Evolutionary conservation across 2,329 filamentous ascomycete species (phyloP).

Genomic region (Fusarium newnesense): DNA sequence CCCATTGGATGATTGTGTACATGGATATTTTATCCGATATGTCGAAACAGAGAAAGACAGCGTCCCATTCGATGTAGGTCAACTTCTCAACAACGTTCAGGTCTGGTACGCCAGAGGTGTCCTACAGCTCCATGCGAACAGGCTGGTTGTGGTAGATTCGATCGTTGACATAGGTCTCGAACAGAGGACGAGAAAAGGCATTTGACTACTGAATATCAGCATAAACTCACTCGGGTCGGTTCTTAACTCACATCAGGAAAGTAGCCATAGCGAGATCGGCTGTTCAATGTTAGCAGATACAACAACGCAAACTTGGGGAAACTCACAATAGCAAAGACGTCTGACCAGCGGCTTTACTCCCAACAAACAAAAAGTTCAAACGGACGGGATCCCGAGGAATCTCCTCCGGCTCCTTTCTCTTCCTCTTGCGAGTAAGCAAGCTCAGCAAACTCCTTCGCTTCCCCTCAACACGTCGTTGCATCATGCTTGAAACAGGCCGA

Average conservation of each 20-base stretch:
- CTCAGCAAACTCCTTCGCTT: conserved; percentile 36
- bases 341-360: conserved; percentile 47
- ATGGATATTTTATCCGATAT: conserved; percentile 49
- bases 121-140: conserved; percentile 51
- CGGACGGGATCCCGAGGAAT: conserved; percentile 37
- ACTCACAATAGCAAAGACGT: conserved; percentile 53
- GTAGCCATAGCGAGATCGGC: conserved; percentile 51
- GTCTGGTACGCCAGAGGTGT: conserved; percentile 53
- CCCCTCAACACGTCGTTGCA: neutral
- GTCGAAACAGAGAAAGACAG: conserved; percentile 54
- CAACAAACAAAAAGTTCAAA: conserved; percentile 52
- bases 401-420: conserved; percentile 29
- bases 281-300: conserved; percentile 19
- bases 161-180: conserved; percentile 50
- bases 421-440: conserved; percentile 46
- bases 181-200: conserved; percentile 48
- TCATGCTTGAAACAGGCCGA: conserved; percentile 22
- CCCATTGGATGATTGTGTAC: conserved; percentile 51
- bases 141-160: conserved; percentile 40
- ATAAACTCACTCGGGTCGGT: rapidly evolving
- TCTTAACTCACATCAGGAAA: conserved; percentile 50
- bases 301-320: rapidly evolving
- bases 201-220: conserved; percentile 41
- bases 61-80: conserved; percentile 52
- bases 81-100: conserved; percentile 49